Evolutionary conservation across 2,329 filamentous ascomycete species (phyloP), one percentile per base, ranked within the genome.

Genomic region (Thermoascus crustaceus): DNA sequence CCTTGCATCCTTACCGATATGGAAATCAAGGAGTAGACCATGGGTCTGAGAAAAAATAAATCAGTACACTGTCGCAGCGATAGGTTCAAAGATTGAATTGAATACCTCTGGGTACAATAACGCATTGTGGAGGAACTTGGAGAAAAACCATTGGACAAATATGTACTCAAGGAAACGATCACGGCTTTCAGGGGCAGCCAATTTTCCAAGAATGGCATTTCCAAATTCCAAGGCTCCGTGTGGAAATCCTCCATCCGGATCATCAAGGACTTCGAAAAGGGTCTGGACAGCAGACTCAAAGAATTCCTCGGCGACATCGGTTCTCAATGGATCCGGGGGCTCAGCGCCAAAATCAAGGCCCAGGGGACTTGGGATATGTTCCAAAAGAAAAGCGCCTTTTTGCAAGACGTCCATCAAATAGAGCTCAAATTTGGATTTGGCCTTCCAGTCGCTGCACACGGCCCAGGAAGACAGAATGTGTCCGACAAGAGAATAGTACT

Each of bases 371-470:
- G 88, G 84, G 51, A 85, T 80, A 53, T 83, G 80, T 53, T 94
- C 87, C 48, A 95, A 71, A 38, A 96, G 70, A 55, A 95, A 95
- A 24, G 87, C 82, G 46, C 91, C 91, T 50, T 93, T 84, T 61
- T 94, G 85, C 20, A 98, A 75, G 41, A 93, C 85, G 56, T 91
- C 85, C 84, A 94, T 91, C 8, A 98, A 75, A 58, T 89, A 96
- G 63, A 86, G 83, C 63, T 95, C 88, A 70, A 98, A 79, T 45
- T 87, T 91, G 47, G 81, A 77, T 51, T 82, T 87, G 38, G 86
- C 86, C 25, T 85, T 83, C 88, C 89, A 96, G 59, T 88, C 81
- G 43, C 85, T 79, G 73, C 88, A 84, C 37, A 78, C 73, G 34
- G 85, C 80, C 84, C 87, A 96, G 38, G 85, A 80, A 58, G 91